Evolutionary conservation across 2,329 filamentous ascomycete species (phyloP), one percentile per base, ranked within the genome.

Genomic region (Trichoderma sp.): DNA sequence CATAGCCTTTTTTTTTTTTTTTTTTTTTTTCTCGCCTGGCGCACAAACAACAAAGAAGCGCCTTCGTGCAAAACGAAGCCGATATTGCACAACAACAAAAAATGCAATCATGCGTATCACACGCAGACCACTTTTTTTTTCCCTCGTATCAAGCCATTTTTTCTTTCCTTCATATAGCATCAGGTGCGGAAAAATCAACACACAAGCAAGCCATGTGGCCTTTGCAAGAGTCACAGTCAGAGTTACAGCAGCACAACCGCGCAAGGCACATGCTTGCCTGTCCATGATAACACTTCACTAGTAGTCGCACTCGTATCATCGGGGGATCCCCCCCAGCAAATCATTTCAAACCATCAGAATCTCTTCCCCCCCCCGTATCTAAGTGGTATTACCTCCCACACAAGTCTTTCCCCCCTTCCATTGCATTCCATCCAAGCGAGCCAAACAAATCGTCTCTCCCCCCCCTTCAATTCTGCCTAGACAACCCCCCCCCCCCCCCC

Each of bases 351-450:
- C 22, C 48, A 52, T 27, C 22, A 52, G 25, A 29, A 52, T 54
- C 34, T 45, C 39, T 39, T 10, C 10, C 10, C 25, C 22, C 22
- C 54, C 56, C 56, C 56, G 56, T 59, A 59, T 60, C 57, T 22
- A 29, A 48, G 39, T 32, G 32, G 34, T 39, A 37, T 27, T 29
- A n/a, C 13, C 29, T 15, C 5, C 17, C 59, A 27, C 34, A 25
- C 34, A 35, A 37, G 37, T 10, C 22, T 22, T 42, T 35, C 13
- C 50, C 35, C 35, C 27, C 27, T 64, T 64, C 61, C 50, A 64
- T 64, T 19, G 34, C 61, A 64, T 64, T 64, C 61, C 61, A 64
- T 64, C 27, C 52, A 56, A 56, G 61, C 61, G 50, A 64, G 61
- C 61, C 61, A 56, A 64, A 64, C 61, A 56, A 32, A 64, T n/a